Conservation (phyloP, 164 flowering plant species). For the Magnolia changhungtana region DNA sequence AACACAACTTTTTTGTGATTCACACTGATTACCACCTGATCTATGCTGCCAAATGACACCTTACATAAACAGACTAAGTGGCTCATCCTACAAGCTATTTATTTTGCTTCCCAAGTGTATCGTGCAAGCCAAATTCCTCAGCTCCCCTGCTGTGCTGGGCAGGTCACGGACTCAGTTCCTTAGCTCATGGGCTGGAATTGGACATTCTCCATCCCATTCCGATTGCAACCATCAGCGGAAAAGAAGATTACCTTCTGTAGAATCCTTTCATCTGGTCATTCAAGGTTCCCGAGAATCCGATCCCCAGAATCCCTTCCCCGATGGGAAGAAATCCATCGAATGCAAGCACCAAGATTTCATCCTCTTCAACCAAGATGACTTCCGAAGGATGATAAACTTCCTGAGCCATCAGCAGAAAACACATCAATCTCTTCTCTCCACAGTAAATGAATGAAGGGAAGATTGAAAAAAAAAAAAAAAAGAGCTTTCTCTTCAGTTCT, state of each 20-base stretch:
- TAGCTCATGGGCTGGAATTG: no score
- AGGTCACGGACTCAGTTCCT: no score
- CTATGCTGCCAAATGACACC: no score
- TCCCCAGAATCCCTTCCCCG: constrained; percentile 36
- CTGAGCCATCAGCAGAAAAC: constrained; percentile 16
- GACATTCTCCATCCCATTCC: constrained; percentile 68
- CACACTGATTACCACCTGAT: no score
- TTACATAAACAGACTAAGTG: no score
- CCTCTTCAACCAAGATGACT: constrained; percentile 40
- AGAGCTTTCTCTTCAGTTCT: no score
- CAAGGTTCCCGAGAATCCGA: constrained; percentile 59
- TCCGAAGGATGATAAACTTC: constrained; percentile 23
- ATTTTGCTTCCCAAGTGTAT: no score
- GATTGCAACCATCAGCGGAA: constrained; percentile 54
- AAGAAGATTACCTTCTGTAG: constrained; percentile 60
- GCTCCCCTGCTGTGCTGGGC: no score
- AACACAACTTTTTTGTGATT: no score
- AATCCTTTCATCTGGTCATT: constrained; percentile 95
- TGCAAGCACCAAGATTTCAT: constrained; percentile 53
- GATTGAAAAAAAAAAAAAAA: neutral
- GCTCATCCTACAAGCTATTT: no score
- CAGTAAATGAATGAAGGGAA: neutral
- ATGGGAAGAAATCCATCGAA: constrained; percentile 34
- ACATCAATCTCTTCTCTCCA: neutral
- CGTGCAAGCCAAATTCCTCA: no score